Percentiles rank a stretch among this genome's conserved stretches.
Conservation (phyloP, 1,284 basidiomycete genomes). For the Ceratobasidium sp. region DNA sequence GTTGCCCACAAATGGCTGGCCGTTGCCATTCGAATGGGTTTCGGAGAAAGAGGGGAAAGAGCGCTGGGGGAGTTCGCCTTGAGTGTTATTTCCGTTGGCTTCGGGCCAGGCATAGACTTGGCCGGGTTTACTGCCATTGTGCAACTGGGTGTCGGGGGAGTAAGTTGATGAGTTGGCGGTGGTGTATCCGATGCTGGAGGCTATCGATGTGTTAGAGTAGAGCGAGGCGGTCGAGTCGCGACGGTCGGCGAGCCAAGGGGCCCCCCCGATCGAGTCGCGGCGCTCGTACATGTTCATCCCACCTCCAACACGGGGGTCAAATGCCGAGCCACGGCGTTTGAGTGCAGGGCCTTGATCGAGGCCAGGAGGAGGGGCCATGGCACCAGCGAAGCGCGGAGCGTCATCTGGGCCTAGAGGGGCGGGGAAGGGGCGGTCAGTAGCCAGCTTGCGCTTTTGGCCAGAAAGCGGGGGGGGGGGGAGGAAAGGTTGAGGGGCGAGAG, state of each 20-base stretch:
- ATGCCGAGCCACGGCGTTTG: slow-evolving; percentile 82
- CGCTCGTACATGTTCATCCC: slow-evolving; percentile 80
- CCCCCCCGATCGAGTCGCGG: slow-evolving; percentile 66
- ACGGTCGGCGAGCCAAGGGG: slow-evolving; percentile 73
- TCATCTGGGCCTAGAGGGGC: slow-evolving; percentile 28
- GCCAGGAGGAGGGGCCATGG: slow-evolving; percentile 42
- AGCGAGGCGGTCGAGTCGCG: slow-evolving; percentile 78
- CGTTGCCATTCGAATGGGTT: slow-evolving; percentile 35
- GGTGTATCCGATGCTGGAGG: slow-evolving; percentile 62
- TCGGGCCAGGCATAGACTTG: slow-evolving; percentile 46
- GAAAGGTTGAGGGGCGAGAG: slow-evolving; percentile 39
- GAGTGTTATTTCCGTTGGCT: slow-evolving; percentile 28
- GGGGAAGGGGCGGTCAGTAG: slow-evolving; percentile 65
- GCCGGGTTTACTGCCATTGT: slow-evolving; percentile 45
- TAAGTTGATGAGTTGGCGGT: slow-evolving; percentile 73
- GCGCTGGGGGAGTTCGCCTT: slow-evolving; percentile 47
- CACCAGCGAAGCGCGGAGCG: slow-evolving; percentile 27
- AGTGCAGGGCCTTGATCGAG: slow-evolving; percentile 64
- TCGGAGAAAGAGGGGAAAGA: slow-evolving; percentile 45
- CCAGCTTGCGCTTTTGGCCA: slow-evolving; percentile 85
- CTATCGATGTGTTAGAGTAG: slow-evolving; percentile 72
- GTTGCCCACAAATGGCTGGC: slow-evolving; percentile 31
- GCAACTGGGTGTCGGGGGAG: slow-evolving; percentile 55
- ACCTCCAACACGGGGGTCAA: slow-evolving; percentile 75
- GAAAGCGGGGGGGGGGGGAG: slow-evolving; percentile 47